phyloP scores from a whole-genome alignment of 352 stramenopile species.

The Peronosclerospora sorghi region DNA sequence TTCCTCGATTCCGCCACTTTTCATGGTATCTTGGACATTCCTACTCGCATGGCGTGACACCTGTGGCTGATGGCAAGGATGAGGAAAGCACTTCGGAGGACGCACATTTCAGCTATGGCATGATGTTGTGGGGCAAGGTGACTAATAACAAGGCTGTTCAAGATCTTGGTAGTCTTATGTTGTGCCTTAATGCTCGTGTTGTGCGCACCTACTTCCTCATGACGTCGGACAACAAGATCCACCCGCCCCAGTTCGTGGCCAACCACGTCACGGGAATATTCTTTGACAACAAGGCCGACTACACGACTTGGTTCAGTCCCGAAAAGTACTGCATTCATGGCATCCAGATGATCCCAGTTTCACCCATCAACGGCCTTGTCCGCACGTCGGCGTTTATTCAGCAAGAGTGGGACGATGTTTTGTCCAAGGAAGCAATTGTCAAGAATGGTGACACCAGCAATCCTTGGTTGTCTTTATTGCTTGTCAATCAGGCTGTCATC shows the following conservation, averaged over 20 bases:
- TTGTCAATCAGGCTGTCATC: constrained; percentile 59
- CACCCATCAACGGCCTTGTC: constrained; percentile 58
- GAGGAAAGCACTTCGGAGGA: constrained; percentile 69
- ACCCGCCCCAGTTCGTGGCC: constrained; percentile 46
- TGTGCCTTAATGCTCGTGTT: constrained; percentile 50
- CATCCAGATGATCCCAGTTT: constrained; percentile 75
- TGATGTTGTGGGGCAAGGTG: constrained; percentile 66
- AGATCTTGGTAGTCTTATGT: constrained; percentile 62
- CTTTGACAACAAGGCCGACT: constrained; percentile 71
- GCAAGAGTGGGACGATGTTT: constrained; percentile 65
- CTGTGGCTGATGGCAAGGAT: constrained; percentile 63
- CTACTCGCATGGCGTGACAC: constrained; percentile 59
- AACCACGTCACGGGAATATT: constrained; percentile 78
- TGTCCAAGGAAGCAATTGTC: constrained; percentile 60
- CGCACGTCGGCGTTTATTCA: constrained; percentile 50
- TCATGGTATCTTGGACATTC: constrained; percentile 70
- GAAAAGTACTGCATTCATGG: constrained; percentile 73
- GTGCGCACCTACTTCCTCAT: constrained; percentile 75
- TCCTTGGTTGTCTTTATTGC: constrained; percentile 58
- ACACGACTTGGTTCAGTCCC: constrained; percentile 68
- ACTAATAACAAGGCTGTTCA: constrained; percentile 45
- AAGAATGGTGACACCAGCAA: constrained; percentile 30
- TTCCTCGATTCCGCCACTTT: constrained; percentile 69
- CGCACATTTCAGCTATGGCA: constrained; percentile 73
- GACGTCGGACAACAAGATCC: constrained; percentile 49